A percentile compares a stretch with the other conserved stretches of the same genome.
Evolutionary conservation across 2,329 filamentous ascomycete species (phyloP).

Genomic region (Teratosphaeria nubilosa): DNA sequence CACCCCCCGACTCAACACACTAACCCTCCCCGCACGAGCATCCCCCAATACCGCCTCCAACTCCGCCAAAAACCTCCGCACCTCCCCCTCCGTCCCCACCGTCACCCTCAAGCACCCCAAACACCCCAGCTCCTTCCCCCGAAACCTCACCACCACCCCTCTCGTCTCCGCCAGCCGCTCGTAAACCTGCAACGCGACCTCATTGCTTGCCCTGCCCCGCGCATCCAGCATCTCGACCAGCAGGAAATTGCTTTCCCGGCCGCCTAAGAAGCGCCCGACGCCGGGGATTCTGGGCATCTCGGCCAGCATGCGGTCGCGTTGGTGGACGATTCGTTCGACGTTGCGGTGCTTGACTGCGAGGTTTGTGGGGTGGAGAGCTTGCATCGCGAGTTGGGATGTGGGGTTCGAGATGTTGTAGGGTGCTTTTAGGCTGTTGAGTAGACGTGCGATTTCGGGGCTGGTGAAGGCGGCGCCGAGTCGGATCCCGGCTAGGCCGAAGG

Average conservation of each 20-base stretch:
- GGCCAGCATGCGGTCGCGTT: slow-evolving; percentile 64
- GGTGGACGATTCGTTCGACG: slow-evolving; percentile 57
- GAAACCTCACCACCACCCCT: slow-evolving; percentile 86
- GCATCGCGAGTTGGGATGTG: slow-evolving; percentile 68
- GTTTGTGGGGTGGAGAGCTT: slow-evolving; percentile 58
- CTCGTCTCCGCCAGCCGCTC: slow-evolving; percentile 72
- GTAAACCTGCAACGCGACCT: slow-evolving; percentile 68
- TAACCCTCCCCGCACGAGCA: slow-evolving; percentile 32
- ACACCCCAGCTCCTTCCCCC: slow-evolving; percentile 87
- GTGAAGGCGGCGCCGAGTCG: slow-evolving; percentile 80
- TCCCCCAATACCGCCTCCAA: slow-evolving; percentile 45
- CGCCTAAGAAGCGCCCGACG: slow-evolving; percentile 71
- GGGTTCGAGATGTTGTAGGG: slow-evolving; percentile 92
- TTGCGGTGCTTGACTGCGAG: slow-evolving; percentile 64
- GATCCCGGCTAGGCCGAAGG: slow-evolving; percentile 91
- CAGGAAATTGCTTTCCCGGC: slow-evolving; percentile 75
- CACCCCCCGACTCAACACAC: slow-evolving; percentile 20
- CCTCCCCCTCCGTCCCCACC: slow-evolving; percentile 80
- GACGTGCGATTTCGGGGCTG: slow-evolving; percentile 58
- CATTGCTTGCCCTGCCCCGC: slow-evolving; percentile 67
- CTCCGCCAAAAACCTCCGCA: slow-evolving; percentile 65
- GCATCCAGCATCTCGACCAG: slow-evolving; percentile 76
- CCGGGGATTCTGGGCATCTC: slow-evolving; percentile 68
- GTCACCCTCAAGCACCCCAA: slow-evolving; percentile 83
- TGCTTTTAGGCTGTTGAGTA: slow-evolving; percentile 88